Base-by-base conservation (phyloP, 495 filamentous ascomycete species). In the Chaetomium tenue region DNA sequence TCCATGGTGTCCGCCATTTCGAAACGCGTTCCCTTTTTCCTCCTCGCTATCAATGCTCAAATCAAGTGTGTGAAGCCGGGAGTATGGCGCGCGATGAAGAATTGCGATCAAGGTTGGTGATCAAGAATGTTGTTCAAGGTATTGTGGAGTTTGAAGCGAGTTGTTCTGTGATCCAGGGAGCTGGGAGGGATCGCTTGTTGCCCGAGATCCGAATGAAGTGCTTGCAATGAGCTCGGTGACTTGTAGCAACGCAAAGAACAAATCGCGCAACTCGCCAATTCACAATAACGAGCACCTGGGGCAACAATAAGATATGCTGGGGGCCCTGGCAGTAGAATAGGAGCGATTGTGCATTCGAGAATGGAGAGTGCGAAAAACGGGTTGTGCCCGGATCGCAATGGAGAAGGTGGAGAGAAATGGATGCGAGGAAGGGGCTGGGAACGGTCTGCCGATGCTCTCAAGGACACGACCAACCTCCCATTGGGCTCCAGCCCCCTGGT, bases 381-480 rank as follows among this genome's bases (percentile, higher is more conserved):
- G 22, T 51, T 30, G 39, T 42, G 28, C 28, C 18, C 16, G 28
- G 58, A 20, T 58, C 37, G 51, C 12, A 39, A 61, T 58, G 52
- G 62, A 53, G 62, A 37, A 51, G 54, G 57, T 63, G 60, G 47
- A 63, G 63, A 57, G 57, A 56, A 53, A 61, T 58, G 48, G 42
- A 64, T 30, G 60, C 54, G 60, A 40, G n/a, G 58, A 61, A 68
- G 63, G 63, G 63, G 67, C 60, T 66, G 67, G 67, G 67, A 46
- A 11, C 63, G 58, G 61, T 70, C 68, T 57, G 63, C 61, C 42
- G 20, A 42, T 9, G 59, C 44, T 72, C 64, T 64, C 57, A 33
- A 48, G 44, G 50, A 37, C 62, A 64, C 61, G 47, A 55, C 65
- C 67, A 68, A 47, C 68, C 68, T 65, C 71, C 71, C 42, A 54